Evolutionary conservation across 129 eudicot species (phyloP), one percentile per base, ranked within the genome.

Genomic region (Tagetes patula): DNA sequence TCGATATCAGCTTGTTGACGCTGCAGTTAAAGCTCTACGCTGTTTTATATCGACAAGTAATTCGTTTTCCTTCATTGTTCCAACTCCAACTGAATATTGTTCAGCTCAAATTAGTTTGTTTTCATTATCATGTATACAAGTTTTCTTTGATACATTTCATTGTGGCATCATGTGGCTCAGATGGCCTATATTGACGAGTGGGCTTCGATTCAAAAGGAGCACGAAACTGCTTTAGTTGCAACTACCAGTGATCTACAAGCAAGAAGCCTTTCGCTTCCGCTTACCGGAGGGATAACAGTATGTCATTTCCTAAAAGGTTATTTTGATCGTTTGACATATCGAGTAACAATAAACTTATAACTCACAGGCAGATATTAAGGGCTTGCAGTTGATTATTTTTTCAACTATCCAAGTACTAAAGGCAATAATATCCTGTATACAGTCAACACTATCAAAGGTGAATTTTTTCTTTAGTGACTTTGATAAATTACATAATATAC

Each of bases 201-300:
- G 96, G 84, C 82, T 70, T 73, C 76, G 34, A 78, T 89, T 64
- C 86, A 84, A 65, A 85, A 56, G 41, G 90, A 85, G 59, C 90
- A 92, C 56, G 83, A 79, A 8, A 46, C 59, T 76, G 76, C 88
- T 45, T 62, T 92, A 76, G 74, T 80, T 20, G 83, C 70, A 60
- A 86, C 88, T 3, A 79, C 81, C 73, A 80, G 74, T 56, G 92
- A 92, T 80, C 84, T 92, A 70, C 79, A 85, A 49, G 85, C 91
- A 10, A 81, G 90, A 84, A 82, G 91, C 67, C 72, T 92, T 75
- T 87, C 85, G 12, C 82, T 92, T 85, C 98, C 98, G 9, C 73
- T 85, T 69, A 82, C 80, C 8, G 87, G 76, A 75, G 89, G 91
- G 68, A 87, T 91, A 75, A 87, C 61, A 86, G 97, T 92, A 87